Percentiles rank a stretch among this genome's conserved stretches.
phyloP scores from a whole-genome alignment of 768 basidiomycete species.

The Suillus subaureus region DNA sequence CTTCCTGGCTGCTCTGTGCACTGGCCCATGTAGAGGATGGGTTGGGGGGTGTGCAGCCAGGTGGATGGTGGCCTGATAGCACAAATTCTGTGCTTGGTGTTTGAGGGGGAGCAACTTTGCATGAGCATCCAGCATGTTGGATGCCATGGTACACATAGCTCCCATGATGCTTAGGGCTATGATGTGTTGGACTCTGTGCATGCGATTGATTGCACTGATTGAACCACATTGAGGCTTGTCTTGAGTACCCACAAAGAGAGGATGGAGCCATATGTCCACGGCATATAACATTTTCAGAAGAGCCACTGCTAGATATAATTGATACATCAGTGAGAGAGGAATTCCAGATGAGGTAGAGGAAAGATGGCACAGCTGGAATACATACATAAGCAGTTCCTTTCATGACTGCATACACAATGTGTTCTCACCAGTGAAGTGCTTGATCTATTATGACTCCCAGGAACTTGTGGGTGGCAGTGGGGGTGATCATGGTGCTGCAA shows the following conservation, averaged over 20 bases:
- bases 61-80: neutral
- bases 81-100: slow-evolving; percentile 6
- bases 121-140: slow-evolving; percentile 20
- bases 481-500: too few species aligned
- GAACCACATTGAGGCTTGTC: neutral
- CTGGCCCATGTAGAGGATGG: neutral
- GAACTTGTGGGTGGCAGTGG: too few species aligned
- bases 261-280: slow-evolving; percentile 10
- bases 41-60: neutral
- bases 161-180: slow-evolving; percentile 12
- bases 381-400: neutral
- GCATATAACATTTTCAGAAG: slow-evolving; percentile 18
- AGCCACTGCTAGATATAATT: slow-evolving; percentile 3
- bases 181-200: neutral
- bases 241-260: fast-evolving
- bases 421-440: neutral
- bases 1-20: neutral
- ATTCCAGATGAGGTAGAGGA: neutral
- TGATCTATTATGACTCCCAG: too few species aligned
- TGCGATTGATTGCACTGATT: neutral
- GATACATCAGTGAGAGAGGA: neutral
- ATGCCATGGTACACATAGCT: slow-evolving; percentile 19
- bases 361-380: neutral
- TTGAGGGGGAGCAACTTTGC: slow-evolving; percentile 20
- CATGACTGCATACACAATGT: neutral